A percentile compares a stretch with the other conserved stretches of the same genome.
phyloP scores from a whole-genome alignment of 495 filamentous ascomycete species.

The Penicillium canariense region DNA sequence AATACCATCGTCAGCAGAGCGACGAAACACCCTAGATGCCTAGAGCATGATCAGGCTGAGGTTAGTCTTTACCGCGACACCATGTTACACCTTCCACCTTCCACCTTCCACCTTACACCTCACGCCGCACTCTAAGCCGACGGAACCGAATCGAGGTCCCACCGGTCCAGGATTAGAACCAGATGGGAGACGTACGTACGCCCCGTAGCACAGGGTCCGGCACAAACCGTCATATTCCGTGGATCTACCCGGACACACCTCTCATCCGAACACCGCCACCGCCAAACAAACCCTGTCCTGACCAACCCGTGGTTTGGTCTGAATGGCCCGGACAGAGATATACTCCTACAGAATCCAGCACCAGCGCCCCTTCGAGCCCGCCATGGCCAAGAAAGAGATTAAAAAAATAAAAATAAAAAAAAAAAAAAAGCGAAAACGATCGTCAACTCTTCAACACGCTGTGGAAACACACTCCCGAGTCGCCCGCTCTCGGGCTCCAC shows the following conservation, averaged over 20 bases:
- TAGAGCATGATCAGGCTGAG: no score
- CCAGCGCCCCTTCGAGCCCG: neutral
- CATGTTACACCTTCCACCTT: neutral
- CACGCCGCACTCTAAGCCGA: neutral
- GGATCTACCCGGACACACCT: neutral
- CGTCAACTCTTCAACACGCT: constrained; percentile 3
- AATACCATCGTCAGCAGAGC: no score
- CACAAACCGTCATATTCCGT: neutral
- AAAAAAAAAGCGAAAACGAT: neutral
- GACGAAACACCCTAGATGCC: no score
- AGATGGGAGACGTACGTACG: neutral
- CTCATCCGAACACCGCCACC: neutral
- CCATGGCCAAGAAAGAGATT: neutral
- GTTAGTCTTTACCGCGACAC: no score
- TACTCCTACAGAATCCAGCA: neutral
- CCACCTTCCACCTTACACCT: neutral
- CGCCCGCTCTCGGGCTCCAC: constrained; percentile 2
- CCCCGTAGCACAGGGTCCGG: neutral
- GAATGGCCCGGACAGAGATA: neutral
- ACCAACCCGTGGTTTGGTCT: neutral
- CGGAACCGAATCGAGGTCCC: neutral
- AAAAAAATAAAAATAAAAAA: neutral
- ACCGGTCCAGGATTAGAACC: neutral
- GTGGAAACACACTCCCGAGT: constrained; percentile 5
- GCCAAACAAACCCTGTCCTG: neutral